Base-by-base conservation (phyloP, 2,329 filamentous ascomycete genomes). In the Helotiales sp. region DNA sequence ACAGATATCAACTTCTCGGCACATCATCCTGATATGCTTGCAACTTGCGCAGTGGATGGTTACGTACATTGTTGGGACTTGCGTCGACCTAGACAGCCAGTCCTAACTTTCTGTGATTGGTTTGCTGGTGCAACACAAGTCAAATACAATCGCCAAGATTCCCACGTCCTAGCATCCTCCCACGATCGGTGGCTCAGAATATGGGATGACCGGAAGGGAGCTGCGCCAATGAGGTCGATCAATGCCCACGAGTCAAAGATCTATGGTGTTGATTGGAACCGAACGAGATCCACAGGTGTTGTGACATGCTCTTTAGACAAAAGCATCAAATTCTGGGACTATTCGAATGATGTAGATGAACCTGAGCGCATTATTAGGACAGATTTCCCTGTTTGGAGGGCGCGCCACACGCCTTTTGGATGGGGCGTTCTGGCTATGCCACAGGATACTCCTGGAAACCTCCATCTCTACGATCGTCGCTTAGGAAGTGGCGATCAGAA, bases 1-100 rank as follows among this genome's bases (percentile, higher is more conserved):
- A 97, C 94, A 7, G 94, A 97, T 77, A 93, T 97, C 78, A 97
- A 97, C 78, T 97, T 97, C 79, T 97, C 93, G 0, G 93, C 94
- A 5, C 93, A 97, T 73, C 92, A 97, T 76, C 93, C 93, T 0
- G 94, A 97, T 76, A 84, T 94, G 50, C 86, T 97, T 17, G 92
- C 93, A 10, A 97, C 95, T 0, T 97, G 93, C 78, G 92, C 93
- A 3, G 92, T 97, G 32, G 94, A 97, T 79, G 96, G 93, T 60
- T 97, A 93, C 75, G 92, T 97, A 8, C 93, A 97, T 78, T 93
- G 90, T 75, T 97, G 95, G 93, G 94, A 97, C 80, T 82, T 97
- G 54, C 87, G 94, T 40, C 85, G 86, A 60, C 90, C 93, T 0
- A 85, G 85, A 49, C 87, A 90, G 71, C 92, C 93, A 7, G 91